Evolutionary conservation across 106 monocot genomes (phyloP).

Genomic region (Dendrobium nobile): DNA sequence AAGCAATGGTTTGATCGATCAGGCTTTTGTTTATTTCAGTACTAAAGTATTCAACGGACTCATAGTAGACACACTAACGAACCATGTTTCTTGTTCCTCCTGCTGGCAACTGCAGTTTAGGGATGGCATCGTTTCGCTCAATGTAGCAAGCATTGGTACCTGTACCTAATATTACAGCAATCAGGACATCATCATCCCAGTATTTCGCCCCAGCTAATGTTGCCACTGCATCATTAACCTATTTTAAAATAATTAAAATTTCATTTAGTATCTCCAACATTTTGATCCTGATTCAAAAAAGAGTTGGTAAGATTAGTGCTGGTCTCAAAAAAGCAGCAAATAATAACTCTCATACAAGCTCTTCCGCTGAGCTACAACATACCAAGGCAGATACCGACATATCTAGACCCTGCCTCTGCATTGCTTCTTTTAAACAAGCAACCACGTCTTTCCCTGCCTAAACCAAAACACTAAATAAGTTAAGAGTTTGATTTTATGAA

Average conservation of each 20-base stretch:
- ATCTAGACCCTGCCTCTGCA: conserved; percentile 49
- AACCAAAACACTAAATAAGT: neutral
- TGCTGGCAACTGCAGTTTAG: conserved; percentile 28
- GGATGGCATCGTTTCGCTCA: conserved; percentile 35
- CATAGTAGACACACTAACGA: too few relatives aligned
- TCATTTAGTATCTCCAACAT: neutral
- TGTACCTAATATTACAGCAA: conserved; percentile 65
- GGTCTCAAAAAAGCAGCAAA: neutral
- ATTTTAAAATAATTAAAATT: neutral
- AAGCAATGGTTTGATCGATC: too few relatives aligned
- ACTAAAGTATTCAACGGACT: too few relatives aligned
- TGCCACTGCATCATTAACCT: conserved; percentile 72
- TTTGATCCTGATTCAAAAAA: too few relatives aligned
- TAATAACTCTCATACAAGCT: neutral
- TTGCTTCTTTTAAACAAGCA: conserved; percentile 53
- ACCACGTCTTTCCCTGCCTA: conserved; percentile 67
- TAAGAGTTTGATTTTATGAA: too few relatives aligned
- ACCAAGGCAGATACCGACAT: conserved; percentile 66
- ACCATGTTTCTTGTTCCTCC: conserved; percentile 43
- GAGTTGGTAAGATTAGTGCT: too few relatives aligned
- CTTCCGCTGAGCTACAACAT: conserved; percentile 1
- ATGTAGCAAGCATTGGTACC: conserved; percentile 76
- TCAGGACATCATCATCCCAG: conserved; percentile 58
- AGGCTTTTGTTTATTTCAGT: too few relatives aligned
- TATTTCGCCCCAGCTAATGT: conserved; percentile 65